Conservation (phyloP, 768 basidiomycete species). For the Pholiota microspora region DNA sequence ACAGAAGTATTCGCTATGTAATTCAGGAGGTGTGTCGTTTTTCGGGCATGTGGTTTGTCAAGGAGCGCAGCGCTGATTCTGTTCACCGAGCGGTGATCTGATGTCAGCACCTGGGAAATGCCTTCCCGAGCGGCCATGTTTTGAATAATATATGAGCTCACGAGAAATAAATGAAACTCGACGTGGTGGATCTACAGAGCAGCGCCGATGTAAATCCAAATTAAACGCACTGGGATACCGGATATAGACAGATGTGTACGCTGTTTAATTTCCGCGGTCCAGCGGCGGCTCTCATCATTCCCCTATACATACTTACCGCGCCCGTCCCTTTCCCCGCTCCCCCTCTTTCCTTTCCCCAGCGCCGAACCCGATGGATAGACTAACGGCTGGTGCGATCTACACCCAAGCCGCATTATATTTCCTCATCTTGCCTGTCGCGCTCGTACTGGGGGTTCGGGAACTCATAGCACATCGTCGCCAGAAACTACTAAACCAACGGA, state of each 20-base stretch:
- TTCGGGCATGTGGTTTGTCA: no score
- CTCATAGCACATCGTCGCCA: not conserved
- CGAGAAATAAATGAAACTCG: not conserved
- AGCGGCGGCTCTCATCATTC: not conserved
- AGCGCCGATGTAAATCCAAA: not conserved
- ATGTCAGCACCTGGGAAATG: no score
- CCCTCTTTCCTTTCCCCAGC: not conserved
- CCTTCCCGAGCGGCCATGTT: not conserved
- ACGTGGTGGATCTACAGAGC: not conserved
- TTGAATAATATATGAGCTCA: not conserved
- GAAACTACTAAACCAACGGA: not conserved
- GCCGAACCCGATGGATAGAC: not conserved
- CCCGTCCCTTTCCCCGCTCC: no score
- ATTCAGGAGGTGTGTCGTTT: not conserved
- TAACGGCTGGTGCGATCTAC: not conserved
- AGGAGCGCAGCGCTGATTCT: no score
- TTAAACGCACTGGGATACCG: not conserved
- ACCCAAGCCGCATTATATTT: not conserved
- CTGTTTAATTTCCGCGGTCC: not conserved
- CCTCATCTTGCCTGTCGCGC: not conserved
- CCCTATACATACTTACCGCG: no score
- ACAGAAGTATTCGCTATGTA: not conserved
- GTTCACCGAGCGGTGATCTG: no score
- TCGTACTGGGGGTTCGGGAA: not conserved
- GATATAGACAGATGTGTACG: not conserved